Conservation (phyloP, 768 basidiomycete species). For the Suillus spraguei region DNA sequence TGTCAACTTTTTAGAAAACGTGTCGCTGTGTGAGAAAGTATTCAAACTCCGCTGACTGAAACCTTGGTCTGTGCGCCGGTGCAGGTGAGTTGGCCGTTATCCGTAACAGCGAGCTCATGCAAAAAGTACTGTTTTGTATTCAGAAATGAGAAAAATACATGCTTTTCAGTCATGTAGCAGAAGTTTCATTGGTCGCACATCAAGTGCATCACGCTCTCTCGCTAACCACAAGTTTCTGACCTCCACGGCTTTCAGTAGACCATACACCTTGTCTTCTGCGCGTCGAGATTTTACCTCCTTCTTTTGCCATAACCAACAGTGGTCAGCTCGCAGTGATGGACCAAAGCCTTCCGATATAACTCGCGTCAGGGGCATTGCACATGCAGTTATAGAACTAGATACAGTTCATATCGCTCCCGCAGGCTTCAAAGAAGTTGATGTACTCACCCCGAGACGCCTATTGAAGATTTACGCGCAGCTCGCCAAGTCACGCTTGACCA, state of each 20-base stretch:
- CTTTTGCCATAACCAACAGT: conserved; percentile 65
- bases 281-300: conserved; percentile 47
- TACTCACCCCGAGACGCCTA: conserved; percentile 53
- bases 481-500: conserved; percentile 81
- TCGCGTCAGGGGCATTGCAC: conserved; percentile 16
- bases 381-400: conserved; percentile 12
- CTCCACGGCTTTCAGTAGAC: conserved; percentile 6
- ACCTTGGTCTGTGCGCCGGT: conserved; percentile 18
- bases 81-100: conserved; percentile 8
- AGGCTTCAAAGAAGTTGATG: conserved; percentile 39
- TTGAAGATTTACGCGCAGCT: conserved; percentile 77
- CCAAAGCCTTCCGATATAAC: conserved; percentile 3
- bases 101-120: conserved; percentile 9
- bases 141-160: conserved; percentile 22
- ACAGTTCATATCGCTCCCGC: conserved; percentile 20
- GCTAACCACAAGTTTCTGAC: conserved; percentile 10
- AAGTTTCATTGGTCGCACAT: conserved; percentile 15
- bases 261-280: conserved; percentile 30
- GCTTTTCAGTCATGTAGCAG: conserved; percentile 18
- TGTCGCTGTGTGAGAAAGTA: conserved; percentile 10
- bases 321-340: conserved; percentile 34
- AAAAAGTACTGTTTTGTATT: neutral
- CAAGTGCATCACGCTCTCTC: conserved; percentile 14
- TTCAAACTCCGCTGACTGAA: conserved; percentile 34
- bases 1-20: conserved; percentile 4